A percentile compares a stretch with the other conserved stretches of the same genome.
phyloP scores from a whole-genome alignment of 345 rosid species.

The Rubroshorea leprosula region DNA sequence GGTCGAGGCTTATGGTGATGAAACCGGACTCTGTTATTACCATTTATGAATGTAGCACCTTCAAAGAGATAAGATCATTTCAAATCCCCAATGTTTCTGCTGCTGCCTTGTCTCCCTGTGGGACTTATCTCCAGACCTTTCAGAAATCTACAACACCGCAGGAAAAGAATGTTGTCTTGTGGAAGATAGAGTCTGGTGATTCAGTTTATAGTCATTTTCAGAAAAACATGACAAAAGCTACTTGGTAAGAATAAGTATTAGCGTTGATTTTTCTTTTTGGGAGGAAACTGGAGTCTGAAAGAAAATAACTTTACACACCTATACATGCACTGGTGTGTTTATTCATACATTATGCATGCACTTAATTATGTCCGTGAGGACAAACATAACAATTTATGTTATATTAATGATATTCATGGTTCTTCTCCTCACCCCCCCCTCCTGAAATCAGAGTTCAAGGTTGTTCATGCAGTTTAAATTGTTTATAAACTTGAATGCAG shows the following conservation, averaged over 20 bases:
- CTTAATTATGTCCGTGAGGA: too few relatives aligned
- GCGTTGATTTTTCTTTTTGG: neutral
- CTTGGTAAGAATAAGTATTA: constrained; percentile 40
- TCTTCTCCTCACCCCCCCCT: too few relatives aligned
- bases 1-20: constrained; percentile 62
- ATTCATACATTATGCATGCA: too few relatives aligned
- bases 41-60: constrained; percentile 55
- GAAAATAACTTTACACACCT: neutral
- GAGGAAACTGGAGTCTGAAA: neutral
- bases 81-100: constrained; percentile 51
- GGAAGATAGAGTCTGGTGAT: constrained; percentile 65
- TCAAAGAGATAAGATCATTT: constrained; percentile 54
- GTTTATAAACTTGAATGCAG: constrained; percentile 31
- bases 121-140: constrained; percentile 82
- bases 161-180: constrained; percentile 69
- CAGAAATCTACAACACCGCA: constrained; percentile 73
- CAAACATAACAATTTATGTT: too few relatives aligned
- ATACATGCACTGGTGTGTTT: neutral
- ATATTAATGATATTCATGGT: too few relatives aligned
- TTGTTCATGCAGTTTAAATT: neutral
- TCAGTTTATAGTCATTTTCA: constrained; percentile 63
- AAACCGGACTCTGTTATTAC: constrained; percentile 46
- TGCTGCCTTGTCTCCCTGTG: constrained; percentile 62
- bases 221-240: constrained; percentile 68
- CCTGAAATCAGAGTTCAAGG: neutral